Evolutionary conservation across 768 basidiomycete genomes (phyloP).

Genomic region (Chalciporus chontae): DNA sequence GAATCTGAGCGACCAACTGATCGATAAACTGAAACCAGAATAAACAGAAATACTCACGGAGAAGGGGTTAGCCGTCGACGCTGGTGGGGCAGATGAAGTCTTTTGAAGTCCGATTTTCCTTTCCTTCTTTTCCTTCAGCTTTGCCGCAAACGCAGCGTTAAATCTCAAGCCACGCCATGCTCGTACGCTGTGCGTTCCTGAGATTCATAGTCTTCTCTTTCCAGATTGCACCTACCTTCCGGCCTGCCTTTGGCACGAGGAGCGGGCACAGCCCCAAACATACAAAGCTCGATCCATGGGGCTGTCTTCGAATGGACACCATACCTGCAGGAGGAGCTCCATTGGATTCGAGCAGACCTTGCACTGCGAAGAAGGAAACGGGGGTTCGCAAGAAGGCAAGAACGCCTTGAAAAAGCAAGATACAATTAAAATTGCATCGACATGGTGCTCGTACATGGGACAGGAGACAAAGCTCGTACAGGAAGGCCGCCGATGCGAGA

Average conservation of each 20-base stretch:
- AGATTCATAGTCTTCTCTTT: constrained; percentile 8
- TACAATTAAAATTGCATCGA: constrained; percentile 43
- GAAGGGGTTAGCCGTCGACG: constrained; percentile 61
- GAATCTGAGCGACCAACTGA: constrained; percentile 17
- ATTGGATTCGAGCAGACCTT: constrained; percentile 66
- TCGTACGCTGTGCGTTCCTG: constrained; percentile 51
- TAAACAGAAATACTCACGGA: constrained; percentile 42
- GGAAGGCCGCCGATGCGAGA: constrained; percentile 89
- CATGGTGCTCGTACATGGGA: constrained; percentile 43
- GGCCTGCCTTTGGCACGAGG: constrained; percentile 67
- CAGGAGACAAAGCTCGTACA: constrained; percentile 60
- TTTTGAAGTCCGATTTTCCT: constrained; percentile 38
- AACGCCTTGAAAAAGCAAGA: constrained; percentile 62
- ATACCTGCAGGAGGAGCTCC: constrained; percentile 83
- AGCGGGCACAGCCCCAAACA: constrained; percentile 75
- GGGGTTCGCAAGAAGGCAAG: constrained; percentile 59
- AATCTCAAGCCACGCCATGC: constrained; percentile 76
- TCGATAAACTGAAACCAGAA: not conserved
- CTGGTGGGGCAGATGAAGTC: constrained; percentile 30
- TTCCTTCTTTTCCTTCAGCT: constrained; percentile 56
- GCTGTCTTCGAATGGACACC: constrained; percentile 87
- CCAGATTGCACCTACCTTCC: constrained; percentile 60
- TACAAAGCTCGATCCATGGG: constrained; percentile 83
- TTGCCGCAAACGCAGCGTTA: constrained; percentile 72
- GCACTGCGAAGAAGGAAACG: constrained; percentile 65